Percentiles rank a stretch among this genome's conserved stretches.
These are phyloP conservation scores for Senna tora DNA, from an alignment of 306 rosid species.

Conservation along the genomic window DNA sequence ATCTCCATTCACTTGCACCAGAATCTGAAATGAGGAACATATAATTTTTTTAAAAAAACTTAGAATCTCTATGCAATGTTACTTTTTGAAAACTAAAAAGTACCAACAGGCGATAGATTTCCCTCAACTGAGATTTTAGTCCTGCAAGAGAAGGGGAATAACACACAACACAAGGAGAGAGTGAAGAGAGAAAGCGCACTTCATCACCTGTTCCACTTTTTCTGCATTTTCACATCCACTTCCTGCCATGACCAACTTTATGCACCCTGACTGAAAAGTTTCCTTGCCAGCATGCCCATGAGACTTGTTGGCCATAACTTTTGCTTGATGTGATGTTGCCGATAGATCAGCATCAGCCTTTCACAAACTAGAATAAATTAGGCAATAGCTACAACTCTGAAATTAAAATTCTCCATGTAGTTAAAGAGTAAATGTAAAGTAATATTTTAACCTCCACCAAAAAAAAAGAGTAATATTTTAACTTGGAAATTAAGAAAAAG, in stretches of 20 bases:
- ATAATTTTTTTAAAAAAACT: conserved; percentile 26
- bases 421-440: neutral
- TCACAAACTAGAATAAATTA: conserved; percentile 64
- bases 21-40: conserved; percentile 52
- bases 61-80: conserved; percentile 17
- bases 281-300: conserved; percentile 41
- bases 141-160: conserved; percentile 15
- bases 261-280: conserved; percentile 48
- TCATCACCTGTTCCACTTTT: conserved; percentile 68
- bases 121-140: conserved; percentile 11
- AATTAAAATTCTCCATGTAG: neutral
- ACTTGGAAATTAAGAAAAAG: conserved; percentile 16
- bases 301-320: conserved; percentile 40
- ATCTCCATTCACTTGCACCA: conserved; percentile 69
- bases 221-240: conserved; percentile 67
- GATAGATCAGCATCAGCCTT: conserved; percentile 83
- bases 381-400: conserved; percentile 41
- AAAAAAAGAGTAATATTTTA: neutral
- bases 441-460: conserved; percentile 7
- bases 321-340: conserved; percentile 58
- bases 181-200: neutral
- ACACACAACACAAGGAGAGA: conserved; percentile 27
- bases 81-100: conserved; percentile 22
- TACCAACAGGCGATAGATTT: conserved; percentile 32
- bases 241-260: conserved; percentile 73